phyloP scores from a whole-genome alignment of 208 protist genomes.

The Zelonia costaricensis region DNA sequence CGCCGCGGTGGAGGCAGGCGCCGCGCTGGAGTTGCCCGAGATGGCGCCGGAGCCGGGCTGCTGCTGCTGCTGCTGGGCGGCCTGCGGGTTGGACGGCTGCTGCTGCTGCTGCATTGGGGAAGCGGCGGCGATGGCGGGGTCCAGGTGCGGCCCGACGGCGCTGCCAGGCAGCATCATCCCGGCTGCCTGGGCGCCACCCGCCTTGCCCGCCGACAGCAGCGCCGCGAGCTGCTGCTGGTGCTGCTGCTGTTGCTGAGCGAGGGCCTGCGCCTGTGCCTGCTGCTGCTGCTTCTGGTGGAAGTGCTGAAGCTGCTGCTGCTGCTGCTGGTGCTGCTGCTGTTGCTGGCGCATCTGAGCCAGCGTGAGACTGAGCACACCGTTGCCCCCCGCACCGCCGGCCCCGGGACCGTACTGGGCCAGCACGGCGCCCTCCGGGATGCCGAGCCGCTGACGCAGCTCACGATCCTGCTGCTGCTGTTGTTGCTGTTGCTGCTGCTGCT shows the following conservation, averaged over 20 bases:
- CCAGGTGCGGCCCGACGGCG: slow-evolving; percentile 20
- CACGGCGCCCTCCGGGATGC: slow-evolving; percentile 7
- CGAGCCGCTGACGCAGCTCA: slow-evolving; percentile 11
- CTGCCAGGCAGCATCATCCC: slow-evolving; percentile 16
- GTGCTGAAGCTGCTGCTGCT: slow-evolving; percentile 13
- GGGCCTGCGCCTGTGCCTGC: slow-evolving; percentile 12
- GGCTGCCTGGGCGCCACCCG: background rate
- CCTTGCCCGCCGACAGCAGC: slow-evolving; percentile 16
- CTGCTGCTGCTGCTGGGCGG: background rate
- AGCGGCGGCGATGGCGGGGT: slow-evolving; percentile 26
- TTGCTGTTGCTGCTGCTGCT: slow-evolving; percentile 15
- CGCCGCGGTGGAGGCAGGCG: background rate
- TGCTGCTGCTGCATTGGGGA: slow-evolving; percentile 9
- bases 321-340: slow-evolving; percentile 16
- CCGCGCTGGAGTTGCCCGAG: slow-evolving; percentile 13
- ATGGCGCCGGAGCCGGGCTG: background rate
- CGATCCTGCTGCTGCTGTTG: slow-evolving; percentile 14
- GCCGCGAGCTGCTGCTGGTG: slow-evolving; percentile 24
- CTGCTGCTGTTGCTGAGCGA: slow-evolving; percentile 5
- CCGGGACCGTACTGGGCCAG: slow-evolving; percentile 5
- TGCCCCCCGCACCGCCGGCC: background rate
- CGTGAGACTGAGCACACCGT: slow-evolving; percentile 1
- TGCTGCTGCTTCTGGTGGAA: slow-evolving; percentile 24
- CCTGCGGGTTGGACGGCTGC: too few species aligned
- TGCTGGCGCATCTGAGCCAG: slow-evolving; percentile 18